These are phyloP conservation scores for Mycena haematopus DNA, from an alignment of 768 basidiomycete genomes.

Conservation along the genomic window DNA sequence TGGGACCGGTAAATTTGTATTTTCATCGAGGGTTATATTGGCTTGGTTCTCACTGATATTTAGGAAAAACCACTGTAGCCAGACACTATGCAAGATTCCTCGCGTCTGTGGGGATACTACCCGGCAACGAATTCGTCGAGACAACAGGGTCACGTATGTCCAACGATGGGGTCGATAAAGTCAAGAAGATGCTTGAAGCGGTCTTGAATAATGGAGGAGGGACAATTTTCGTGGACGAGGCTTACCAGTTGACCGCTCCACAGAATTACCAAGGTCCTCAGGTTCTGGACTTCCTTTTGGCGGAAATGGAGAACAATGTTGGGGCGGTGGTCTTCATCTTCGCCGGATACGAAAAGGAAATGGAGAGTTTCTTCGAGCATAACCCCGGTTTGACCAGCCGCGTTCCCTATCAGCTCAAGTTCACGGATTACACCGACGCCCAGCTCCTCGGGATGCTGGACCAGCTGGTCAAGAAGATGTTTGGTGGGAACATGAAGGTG, in stretches of 20 bases:
- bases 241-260: constrained; percentile 65
- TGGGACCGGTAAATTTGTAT: constrained; percentile 60
- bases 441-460: constrained; percentile 65
- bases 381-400: constrained; percentile 74
- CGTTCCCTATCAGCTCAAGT: constrained; percentile 66
- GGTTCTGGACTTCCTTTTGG: constrained; percentile 72
- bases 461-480: constrained; percentile 53
- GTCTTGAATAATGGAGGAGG: constrained; percentile 64
- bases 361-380: constrained; percentile 81
- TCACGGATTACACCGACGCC: constrained; percentile 64
- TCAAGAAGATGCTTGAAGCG: constrained; percentile 55
- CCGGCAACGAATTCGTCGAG: constrained; percentile 61
- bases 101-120: constrained; percentile 57
- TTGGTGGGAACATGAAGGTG: constrained; percentile 55
- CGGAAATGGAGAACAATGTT: constrained; percentile 76
- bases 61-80: constrained; percentile 77
- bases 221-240: constrained; percentile 73
- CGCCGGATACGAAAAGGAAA: constrained; percentile 73
- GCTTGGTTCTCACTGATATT: background rate
- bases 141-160: constrained; percentile 68
- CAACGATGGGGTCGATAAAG: constrained; percentile 59
- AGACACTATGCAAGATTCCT: constrained; percentile 68
- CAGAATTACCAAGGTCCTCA: constrained; percentile 57
- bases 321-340: constrained; percentile 72
- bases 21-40: background rate